These are phyloP conservation scores for sunflower (Helianthus annuus) DNA, from an alignment of 129 eudicot genomes.

Conservation along the genomic window DNA sequence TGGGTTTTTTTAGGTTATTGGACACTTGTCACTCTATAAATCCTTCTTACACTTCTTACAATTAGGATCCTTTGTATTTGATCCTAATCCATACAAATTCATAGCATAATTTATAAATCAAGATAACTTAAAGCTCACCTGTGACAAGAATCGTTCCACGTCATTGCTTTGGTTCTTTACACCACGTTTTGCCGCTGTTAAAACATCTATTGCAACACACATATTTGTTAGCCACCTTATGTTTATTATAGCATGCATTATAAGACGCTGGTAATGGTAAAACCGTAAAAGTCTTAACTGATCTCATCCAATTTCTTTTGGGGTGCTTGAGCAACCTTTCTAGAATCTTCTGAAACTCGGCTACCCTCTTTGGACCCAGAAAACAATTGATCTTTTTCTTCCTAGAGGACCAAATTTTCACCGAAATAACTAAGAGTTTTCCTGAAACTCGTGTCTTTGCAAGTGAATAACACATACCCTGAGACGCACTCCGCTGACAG, in stretches of 20 bases:
- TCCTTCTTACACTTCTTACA: too few species aligned
- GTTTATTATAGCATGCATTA: constrained; percentile 27
- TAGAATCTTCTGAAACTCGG: constrained; percentile 73
- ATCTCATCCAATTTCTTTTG: constrained; percentile 81
- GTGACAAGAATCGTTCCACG: constrained; percentile 76
- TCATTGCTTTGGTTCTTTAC: constrained; percentile 55
- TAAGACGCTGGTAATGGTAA: not conserved
- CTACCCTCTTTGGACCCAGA: constrained; percentile 84
- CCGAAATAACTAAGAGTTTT: too few species aligned
- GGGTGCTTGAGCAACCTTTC: constrained; percentile 82
- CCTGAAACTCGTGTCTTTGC: too few species aligned
- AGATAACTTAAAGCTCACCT: constrained; percentile 42
- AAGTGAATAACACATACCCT: too few species aligned
- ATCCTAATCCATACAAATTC: too few species aligned
- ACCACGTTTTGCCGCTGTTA: constrained; percentile 66
- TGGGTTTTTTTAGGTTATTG: too few species aligned
- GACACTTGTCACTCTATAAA: too few species aligned
- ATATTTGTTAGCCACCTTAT: constrained; percentile 41
- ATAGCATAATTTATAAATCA: not conserved
- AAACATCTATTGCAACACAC: not conserved
- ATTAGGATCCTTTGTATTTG: too few species aligned
- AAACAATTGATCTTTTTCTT: constrained; percentile 16
- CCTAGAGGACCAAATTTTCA: too few species aligned
- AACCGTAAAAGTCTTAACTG: constrained; percentile 43
- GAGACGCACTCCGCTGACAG: too few species aligned